Base-by-base conservation (phyloP, 768 basidiomycete genomes). In the Russula dissimulans region DNA sequence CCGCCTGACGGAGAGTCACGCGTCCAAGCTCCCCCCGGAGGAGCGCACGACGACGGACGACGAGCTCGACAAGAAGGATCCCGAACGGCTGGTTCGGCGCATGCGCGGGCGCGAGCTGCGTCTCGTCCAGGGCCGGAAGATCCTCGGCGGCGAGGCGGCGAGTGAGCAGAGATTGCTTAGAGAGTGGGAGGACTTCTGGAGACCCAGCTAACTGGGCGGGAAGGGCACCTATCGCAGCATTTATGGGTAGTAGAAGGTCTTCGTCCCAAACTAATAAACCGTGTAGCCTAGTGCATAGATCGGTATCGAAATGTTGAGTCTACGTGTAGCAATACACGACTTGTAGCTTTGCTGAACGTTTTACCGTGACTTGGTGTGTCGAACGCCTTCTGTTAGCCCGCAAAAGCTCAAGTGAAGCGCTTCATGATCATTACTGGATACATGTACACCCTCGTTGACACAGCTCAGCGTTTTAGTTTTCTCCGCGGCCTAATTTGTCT, bases 21-120 rank as follows among this genome's bases (percentile, higher is more conserved):
- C 88, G 4, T 65, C 75, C n/a, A 67, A 71, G 4, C 76, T 90
- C 2, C 84, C 87, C 0, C 77, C 79, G 56, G 79, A 78, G 5
- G 84, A 87, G 38, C 76, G 82, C 31, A 73, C 75, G 43, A 75
- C 76, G 1, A 85, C 88, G 14, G 91, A 95, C 67, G 87, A 89
- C 56, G 93, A 95, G 70, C 72, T 81, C 41, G 93, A 97, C 67
- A 67, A 63, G 4, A 72, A 67, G 10, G 80, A 90, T 51, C 85
- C 86, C 3, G 77, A 85, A 66, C 77, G 93, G 60, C 81, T 77
- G 66, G 79, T 81, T 2, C 78, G 78, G 61, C 78, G 94, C 54
- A 92, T 95, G 89, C 80, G 86, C 42, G 86, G 85, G 29, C 77
- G 95, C 57, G 95, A 99, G 71, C 74, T 99, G 58, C 81, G 87